Evolutionary conservation across 176 grass and related monocot species (phyloP).

Genomic region (Thinopyrum elongatum): DNA sequence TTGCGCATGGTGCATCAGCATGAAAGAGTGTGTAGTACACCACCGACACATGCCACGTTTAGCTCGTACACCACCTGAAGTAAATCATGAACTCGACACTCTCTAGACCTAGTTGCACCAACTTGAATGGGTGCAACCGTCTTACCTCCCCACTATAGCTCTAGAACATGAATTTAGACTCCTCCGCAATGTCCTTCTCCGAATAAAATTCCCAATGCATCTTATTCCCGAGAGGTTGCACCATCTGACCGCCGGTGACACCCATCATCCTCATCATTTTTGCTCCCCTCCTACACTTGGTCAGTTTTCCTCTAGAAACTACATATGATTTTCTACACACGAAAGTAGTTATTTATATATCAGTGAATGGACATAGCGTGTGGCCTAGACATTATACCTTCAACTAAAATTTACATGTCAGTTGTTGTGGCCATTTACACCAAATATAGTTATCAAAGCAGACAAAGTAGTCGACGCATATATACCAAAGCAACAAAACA

Average conservation of each 20-base stretch:
- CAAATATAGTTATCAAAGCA: background rate
- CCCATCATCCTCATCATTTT: background rate
- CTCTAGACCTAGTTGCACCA: background rate
- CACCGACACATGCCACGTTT: background rate
- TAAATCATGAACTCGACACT: background rate
- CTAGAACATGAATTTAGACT: background rate
- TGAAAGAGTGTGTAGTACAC: background rate
- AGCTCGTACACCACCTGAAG: rapidly evolving
- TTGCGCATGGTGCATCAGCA: background rate
- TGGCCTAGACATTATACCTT: background rate
- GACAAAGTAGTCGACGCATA: background rate
- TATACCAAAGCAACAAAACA: background rate
- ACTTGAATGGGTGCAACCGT: background rate
- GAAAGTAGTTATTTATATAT: background rate
- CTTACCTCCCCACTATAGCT: background rate
- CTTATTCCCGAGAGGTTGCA: background rate
- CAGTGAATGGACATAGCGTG: background rate
- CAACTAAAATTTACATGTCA: background rate
- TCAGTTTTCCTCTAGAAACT: background rate
- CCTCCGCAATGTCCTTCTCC: rapidly evolving
- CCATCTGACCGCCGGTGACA: background rate
- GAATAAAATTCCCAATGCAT: background rate
- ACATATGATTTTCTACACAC: background rate
- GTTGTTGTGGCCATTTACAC: background rate
- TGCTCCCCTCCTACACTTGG: background rate